Percentiles rank a stretch among this genome's conserved stretches.
Evolutionary conservation across 805 yeast species (phyloP).

Genomic region (Candida maltosa): DNA sequence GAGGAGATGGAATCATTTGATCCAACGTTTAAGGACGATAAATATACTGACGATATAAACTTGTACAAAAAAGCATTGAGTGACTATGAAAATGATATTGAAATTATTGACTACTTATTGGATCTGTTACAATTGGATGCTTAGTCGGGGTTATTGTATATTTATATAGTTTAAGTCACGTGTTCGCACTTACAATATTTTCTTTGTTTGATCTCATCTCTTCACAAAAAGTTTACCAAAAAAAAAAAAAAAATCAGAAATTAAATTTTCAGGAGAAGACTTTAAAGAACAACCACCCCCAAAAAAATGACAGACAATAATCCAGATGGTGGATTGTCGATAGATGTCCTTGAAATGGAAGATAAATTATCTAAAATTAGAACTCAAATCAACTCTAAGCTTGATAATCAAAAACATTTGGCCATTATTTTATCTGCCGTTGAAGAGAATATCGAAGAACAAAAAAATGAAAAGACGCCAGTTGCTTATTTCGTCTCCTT

Average conservation of each 20-base stretch:
- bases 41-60: conserved; percentile 13
- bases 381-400: conserved; percentile 68
- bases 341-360: conserved; percentile 50
- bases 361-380: conserved; percentile 66
- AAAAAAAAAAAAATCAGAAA: conserved; percentile 12
- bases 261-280: background rate
- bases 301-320: conserved; percentile 25
- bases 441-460: conserved; percentile 80
- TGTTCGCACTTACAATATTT: background rate
- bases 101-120: conserved; percentile 25
- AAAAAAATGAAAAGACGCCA: conserved; percentile 58
- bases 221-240: background rate
- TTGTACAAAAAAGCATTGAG: conserved; percentile 14
- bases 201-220: conserved; percentile 6
- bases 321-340: conserved; percentile 36
- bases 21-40: conserved; percentile 13
- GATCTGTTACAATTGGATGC: conserved; percentile 28
- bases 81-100: conserved; percentile 24
- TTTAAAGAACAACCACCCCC: background rate
- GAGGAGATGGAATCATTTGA: conserved; percentile 24
- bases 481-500: conserved; percentile 85
- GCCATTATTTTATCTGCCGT: conserved; percentile 84
- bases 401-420: conserved; percentile 81
- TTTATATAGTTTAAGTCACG: background rate
- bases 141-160: conserved; percentile 10